Base-by-base conservation (phyloP, 2,329 filamentous ascomycete species). In the Talaromyces sp. region DNA sequence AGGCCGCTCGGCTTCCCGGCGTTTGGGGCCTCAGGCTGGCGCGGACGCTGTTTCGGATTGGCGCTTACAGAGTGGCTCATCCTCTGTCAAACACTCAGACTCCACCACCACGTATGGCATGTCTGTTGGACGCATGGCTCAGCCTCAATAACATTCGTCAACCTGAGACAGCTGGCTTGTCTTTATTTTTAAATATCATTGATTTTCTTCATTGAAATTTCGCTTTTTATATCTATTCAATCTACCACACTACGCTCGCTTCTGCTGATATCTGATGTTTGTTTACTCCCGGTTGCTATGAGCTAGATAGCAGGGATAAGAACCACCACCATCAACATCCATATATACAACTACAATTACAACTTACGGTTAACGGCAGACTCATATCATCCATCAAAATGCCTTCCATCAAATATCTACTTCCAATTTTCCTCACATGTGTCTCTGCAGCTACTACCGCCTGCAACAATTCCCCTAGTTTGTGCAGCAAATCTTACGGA, bases 401-500 rank as follows among this genome's bases (percentile, higher is more conserved):
- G 76, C 71, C 70, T 66, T 65, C 68, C 61, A 67, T 75, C 36
- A 45, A 45, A 22, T 66, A 68, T 38, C 29, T 75, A n/a, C 69
- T 77, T 63, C 68, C 73, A 15, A 69, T 77, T 51, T 67, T 78
- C 22, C 67, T 77, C 31, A 72, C 73, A 25, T 58, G 58, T 19
- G 71, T 68, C 10, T 69, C 72, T 13, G 75, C 74, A 56, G 72
- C 70, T 51, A 68, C 71, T 13, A 58, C 77, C 25, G 86, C 88
- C 36, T 95, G 92, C 85, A 95, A 95, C 80, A 94, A 94, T 82
- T 92, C 90, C 0, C 90, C 91, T 0, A 80, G 83, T 51, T 85
- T 95, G 47, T 95, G 92, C 81, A 81, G 79, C 67, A 86, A 86
- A 68, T 79, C 85, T 19, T 95, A 95, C 81, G 88, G 87, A 79